Evolutionary conservation across 2,329 filamentous ascomycete genomes (phyloP).

Genomic region (Alternaria postmessia): DNA sequence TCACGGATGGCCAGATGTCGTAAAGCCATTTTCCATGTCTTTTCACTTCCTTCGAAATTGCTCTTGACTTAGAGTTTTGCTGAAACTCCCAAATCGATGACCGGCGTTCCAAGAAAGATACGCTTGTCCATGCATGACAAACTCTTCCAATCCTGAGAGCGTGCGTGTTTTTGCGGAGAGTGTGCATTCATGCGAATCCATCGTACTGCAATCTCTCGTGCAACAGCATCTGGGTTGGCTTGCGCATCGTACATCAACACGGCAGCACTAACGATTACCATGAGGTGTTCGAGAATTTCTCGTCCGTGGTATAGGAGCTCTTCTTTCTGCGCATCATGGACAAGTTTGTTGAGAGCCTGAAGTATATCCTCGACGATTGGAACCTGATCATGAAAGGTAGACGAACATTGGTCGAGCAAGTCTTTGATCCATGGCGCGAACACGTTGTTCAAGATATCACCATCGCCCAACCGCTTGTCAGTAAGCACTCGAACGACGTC

Average conservation of each 20-base stretch:
- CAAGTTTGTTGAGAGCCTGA: constrained; percentile 14
- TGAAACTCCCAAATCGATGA: not conserved
- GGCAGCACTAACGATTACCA: constrained; percentile 47
- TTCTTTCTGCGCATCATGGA: constrained; percentile 21
- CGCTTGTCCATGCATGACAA: constrained; percentile 23
- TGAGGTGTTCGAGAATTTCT: constrained; percentile 39
- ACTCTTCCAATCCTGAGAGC: constrained; percentile 11
- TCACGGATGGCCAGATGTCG: not conserved
- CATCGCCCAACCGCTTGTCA: constrained; percentile 42
- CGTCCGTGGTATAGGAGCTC: constrained; percentile 38
- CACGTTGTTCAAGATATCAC: constrained; percentile 29
- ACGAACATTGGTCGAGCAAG: constrained; percentile 18
- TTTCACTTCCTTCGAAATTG: not conserved
- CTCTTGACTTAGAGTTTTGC: constrained; percentile 16
- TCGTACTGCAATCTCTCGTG: constrained; percentile 46
- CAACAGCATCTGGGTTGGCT: constrained; percentile 42
- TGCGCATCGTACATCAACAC: constrained; percentile 51
- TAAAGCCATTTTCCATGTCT: not conserved
- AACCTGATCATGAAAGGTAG: constrained; percentile 18
- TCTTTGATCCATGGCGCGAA: constrained; percentile 29
- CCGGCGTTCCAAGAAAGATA: constrained; percentile 27
- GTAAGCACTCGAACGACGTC: constrained; percentile 58
- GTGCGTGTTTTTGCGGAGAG: not conserved
- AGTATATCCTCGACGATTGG: constrained; percentile 20
- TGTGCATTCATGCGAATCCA: constrained; percentile 37